These are phyloP conservation scores for Pythium apleroticum DNA, from an alignment of 352 stramenopile genomes.

Conservation along the genomic window DNA sequence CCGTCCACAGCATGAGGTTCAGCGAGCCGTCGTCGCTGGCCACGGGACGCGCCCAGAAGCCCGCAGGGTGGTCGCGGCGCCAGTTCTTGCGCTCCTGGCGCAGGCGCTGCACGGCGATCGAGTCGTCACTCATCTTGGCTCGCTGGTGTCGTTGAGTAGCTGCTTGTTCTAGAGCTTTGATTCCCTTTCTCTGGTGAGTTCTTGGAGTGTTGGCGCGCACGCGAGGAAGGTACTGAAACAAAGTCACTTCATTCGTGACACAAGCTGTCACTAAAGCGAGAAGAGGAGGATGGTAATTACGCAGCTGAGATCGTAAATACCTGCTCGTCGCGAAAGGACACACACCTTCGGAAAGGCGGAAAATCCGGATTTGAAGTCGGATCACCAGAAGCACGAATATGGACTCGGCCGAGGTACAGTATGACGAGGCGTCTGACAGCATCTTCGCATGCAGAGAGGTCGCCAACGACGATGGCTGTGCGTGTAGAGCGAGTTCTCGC, in stretches of 20 bases:
- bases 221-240: conserved; percentile 13
- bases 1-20: conserved; percentile 97
- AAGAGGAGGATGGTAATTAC: conserved; percentile 5
- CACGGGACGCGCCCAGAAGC: conserved; percentile 96
- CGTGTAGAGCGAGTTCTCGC: conserved; percentile 70
- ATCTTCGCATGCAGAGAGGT: no score
- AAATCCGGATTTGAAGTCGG: background rate
- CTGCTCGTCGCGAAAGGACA: conserved; percentile 3
- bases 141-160: background rate
- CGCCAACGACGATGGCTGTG: background rate
- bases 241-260: background rate
- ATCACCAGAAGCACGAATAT: background rate
- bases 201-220: background rate
- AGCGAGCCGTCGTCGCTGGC: conserved; percentile 93
- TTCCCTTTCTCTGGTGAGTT: background rate
- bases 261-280: background rate
- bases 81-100: conserved; percentile 94
- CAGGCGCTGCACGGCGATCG: conserved; percentile 89
- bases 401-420: conserved; percentile 18
- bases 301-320: background rate
- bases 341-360: background rate
- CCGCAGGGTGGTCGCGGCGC: conserved; percentile 93
- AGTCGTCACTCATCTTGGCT: conserved; percentile 74
- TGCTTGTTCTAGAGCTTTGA: background rate
- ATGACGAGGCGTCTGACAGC: no score